These are phyloP conservation scores for Collybia sordida DNA, from an alignment of 768 basidiomycete genomes.

Conservation along the genomic window DNA sequence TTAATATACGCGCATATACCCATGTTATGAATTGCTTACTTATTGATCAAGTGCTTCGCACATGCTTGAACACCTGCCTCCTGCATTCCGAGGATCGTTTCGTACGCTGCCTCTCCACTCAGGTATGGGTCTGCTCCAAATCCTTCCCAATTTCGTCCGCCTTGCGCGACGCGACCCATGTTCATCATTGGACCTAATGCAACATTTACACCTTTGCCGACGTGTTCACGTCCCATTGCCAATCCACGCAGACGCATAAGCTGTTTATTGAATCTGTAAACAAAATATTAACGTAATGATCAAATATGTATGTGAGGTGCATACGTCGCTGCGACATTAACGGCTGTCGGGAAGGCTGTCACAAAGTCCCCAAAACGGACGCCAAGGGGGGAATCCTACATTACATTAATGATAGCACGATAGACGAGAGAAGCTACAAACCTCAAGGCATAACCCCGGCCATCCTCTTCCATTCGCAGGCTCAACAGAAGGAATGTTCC, in stretches of 20 bases:
- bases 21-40: constrained; percentile 40
- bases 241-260: constrained; percentile 76
- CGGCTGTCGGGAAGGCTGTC: constrained; percentile 80
- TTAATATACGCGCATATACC: not conserved
- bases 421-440: constrained; percentile 15
- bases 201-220: constrained; percentile 81
- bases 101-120: constrained; percentile 72
- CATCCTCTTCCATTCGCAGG: constrained; percentile 43
- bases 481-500: constrained; percentile 56
- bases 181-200: constrained; percentile 87
- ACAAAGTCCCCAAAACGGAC: constrained; percentile 74
- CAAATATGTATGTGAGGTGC: constrained; percentile 13
- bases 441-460: constrained; percentile 75
- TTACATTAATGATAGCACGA: not conserved
- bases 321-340: constrained; percentile 82
- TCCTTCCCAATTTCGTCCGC: constrained; percentile 95
- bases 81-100: constrained; percentile 85
- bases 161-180: constrained; percentile 73
- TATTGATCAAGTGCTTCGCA: constrained; percentile 81
- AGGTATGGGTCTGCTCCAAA: constrained; percentile 91
- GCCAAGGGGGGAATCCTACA: constrained; percentile 71
- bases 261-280: constrained; percentile 65
- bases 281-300: constrained; percentile 1
- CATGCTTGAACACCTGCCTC: constrained; percentile 78
- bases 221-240: constrained; percentile 81